Base-by-base conservation (phyloP, 1,284 basidiomycete genomes). In the Sporisorium scitamineum region DNA sequence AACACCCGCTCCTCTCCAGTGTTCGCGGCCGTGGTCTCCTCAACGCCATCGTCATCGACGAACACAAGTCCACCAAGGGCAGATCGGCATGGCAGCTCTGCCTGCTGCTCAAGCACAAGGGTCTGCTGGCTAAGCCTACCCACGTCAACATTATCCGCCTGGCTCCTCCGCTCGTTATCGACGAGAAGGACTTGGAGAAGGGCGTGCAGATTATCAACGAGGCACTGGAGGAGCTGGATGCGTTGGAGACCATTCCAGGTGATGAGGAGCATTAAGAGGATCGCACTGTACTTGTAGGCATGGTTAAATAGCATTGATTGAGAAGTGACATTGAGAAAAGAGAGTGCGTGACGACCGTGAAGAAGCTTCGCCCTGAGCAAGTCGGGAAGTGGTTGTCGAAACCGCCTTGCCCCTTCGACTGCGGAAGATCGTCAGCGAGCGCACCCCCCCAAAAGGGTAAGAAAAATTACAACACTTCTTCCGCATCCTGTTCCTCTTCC, bases 71-170 rank as follows among this genome's bases (percentile, higher is more conserved):
- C 79, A 92, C 90, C 84, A 83, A 81, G 65, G 91, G 93, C 18
- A 88, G 94, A 65, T 91, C 92, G 3, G 96, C 96, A 7, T 98
- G 96, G 97, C 93, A 99, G 85, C 88, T 99, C 56, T 99, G 97
- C 87, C 86, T 98, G 82, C 86, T 98, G 76, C 88, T 99, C 86
- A 97, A 96, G 91, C 91, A 90, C 80, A 90, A 93, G 62, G 95
- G 95, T 9, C 88, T 97, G 62, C 88, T 97, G 73, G 95, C 95
- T 55, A 99, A 99, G 88, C 95, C 96, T 16, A 99, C 96, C 0
- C 96, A 98, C 84, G 90, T 91, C 51, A 96, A 97, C 86, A 94
- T 94, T 92, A 94, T 99, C 78, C 93, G 96, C 34, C 95, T 99
- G 82, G 94, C 96, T 1, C 96, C 96, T 3, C 96, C 96, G 1